These are phyloP conservation scores for Candida dubliniensis DNA, from an alignment of 1,139 yeast genomes.

Conservation along the genomic window DNA sequence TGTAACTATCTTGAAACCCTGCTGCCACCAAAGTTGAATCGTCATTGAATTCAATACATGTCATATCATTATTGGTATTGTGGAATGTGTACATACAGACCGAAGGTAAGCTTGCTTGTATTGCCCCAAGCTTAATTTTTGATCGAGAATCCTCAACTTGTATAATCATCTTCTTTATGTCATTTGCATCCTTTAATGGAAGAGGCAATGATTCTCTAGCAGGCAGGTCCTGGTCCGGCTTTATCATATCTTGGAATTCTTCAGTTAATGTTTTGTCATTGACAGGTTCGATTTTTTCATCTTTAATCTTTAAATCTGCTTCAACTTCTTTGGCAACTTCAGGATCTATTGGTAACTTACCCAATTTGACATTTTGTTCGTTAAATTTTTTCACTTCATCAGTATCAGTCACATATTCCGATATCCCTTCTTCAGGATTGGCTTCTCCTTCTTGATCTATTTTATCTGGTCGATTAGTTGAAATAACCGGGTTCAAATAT, in stretches of 20 bases:
- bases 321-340: constrained; percentile 84
- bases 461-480: constrained; percentile 48
- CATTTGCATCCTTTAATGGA: constrained; percentile 79
- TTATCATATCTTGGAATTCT: constrained; percentile 51
- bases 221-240: constrained; percentile 66
- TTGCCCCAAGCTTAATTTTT: constrained; percentile 56
- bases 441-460: constrained; percentile 48
- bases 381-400: constrained; percentile 60
- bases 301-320: constrained; percentile 76
- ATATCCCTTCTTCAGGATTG: constrained; percentile 64
- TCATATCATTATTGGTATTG: constrained; percentile 86
- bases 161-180: constrained; percentile 73
- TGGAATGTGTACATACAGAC: constrained; percentile 99
- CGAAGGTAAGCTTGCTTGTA: constrained; percentile 85
- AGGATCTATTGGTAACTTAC: constrained; percentile 81
- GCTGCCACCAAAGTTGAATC: constrained; percentile 89
- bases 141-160: constrained; percentile 81
- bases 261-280: constrained; percentile 45
- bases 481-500: constrained; percentile 69
- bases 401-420: constrained; percentile 52
- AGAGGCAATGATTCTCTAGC: constrained; percentile 73
- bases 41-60: constrained; percentile 80
- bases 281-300: constrained; percentile 48
- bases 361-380: constrained; percentile 73
- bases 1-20: constrained; percentile 89